phyloP scores from a whole-genome alignment of 2,329 filamentous ascomycete species.

The Fonsecaea multimorphosa region DNA sequence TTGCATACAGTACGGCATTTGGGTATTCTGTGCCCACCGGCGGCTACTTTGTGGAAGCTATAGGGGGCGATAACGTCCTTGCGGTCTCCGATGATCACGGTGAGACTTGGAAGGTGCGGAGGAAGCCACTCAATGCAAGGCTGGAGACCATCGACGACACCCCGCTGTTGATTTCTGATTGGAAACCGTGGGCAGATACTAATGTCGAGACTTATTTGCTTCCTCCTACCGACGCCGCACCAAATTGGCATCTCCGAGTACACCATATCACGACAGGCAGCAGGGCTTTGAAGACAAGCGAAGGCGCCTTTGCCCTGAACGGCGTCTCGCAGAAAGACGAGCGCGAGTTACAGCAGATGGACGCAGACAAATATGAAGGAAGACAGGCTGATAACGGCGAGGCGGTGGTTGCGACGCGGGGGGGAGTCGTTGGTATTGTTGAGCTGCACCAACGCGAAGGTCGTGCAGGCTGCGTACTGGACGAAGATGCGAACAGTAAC shows the following conservation, averaged over 20 bases:
- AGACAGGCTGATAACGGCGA: slow-evolving; percentile 44
- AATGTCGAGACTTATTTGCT: slow-evolving; percentile 69
- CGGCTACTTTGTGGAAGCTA: slow-evolving; percentile 76
- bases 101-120: slow-evolving; percentile 78
- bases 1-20: slow-evolving; percentile 77
- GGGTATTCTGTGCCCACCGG: slow-evolving; percentile 79
- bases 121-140: slow-evolving; percentile 67
- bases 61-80: slow-evolving; percentile 75
- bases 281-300: slow-evolving; percentile 71
- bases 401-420: slow-evolving; percentile 55
- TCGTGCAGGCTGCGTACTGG: slow-evolving; percentile 69
- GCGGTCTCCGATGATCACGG: slow-evolving; percentile 78
- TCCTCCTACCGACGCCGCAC: slow-evolving; percentile 63
- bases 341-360: slow-evolving; percentile 56
- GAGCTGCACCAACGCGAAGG: slow-evolving; percentile 49
- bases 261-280: slow-evolving; percentile 65
- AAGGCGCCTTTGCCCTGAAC: slow-evolving; percentile 75
- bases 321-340: slow-evolving; percentile 66
- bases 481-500: slow-evolving; percentile 81
- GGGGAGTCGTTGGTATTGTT: slow-evolving; percentile 59
- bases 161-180: slow-evolving; percentile 70
- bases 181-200: slow-evolving; percentile 74
- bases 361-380: slow-evolving; percentile 51
- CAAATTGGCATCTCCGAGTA: slow-evolving; percentile 73
- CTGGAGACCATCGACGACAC: slow-evolving; percentile 62